Evolutionary conservation across 768 basidiomycete genomes (phyloP).

Genomic region (Phlebiopsis gigantea): DNA sequence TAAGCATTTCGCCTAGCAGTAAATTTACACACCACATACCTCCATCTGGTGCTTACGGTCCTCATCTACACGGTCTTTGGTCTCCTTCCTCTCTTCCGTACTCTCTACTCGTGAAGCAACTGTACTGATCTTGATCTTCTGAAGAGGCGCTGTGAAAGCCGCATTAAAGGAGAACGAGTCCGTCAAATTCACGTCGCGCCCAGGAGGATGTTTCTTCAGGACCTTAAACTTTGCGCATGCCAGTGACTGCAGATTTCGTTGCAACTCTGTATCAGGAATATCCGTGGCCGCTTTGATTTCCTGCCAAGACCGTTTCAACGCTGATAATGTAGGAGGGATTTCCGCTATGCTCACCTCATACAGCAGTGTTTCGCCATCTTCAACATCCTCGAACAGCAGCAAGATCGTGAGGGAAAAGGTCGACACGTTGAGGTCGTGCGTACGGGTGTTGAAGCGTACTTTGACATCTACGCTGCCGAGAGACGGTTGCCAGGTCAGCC

Average conservation of each 20-base stretch:
- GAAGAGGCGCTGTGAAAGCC: constrained; percentile 74
- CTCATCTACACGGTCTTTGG: constrained; percentile 85
- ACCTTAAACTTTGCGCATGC: constrained; percentile 94
- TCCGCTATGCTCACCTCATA: constrained; percentile 52
- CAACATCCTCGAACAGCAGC: constrained; percentile 75
- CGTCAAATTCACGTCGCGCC: constrained; percentile 67
- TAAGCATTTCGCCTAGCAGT: constrained; percentile 3
- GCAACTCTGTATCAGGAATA: constrained; percentile 73
- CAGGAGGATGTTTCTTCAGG: constrained; percentile 84
- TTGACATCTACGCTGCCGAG: constrained; percentile 88
- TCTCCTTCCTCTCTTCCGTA: constrained; percentile 84
- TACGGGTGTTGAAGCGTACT: constrained; percentile 70
- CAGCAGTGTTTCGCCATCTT: constrained; percentile 62
- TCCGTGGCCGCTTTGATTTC: constrained; percentile 75
- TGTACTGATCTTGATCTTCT: constrained; percentile 91
- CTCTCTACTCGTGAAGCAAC: constrained; percentile 85
- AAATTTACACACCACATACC: constrained; percentile 37
- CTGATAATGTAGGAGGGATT: background rate
- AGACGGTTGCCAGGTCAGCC: constrained; percentile 88
- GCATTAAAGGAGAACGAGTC: constrained; percentile 91
- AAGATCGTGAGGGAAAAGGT: constrained; percentile 87
- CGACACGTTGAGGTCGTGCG: constrained; percentile 89
- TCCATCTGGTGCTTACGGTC: constrained; percentile 87
- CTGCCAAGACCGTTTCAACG: constrained; percentile 34
- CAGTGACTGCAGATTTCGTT: constrained; percentile 91